Percentiles rank a stretch among this genome's conserved stretches.
These are phyloP conservation scores for Trebouxia gelatinosa DNA, from an alignment of 163 green algal species.

Conservation along the genomic window DNA sequence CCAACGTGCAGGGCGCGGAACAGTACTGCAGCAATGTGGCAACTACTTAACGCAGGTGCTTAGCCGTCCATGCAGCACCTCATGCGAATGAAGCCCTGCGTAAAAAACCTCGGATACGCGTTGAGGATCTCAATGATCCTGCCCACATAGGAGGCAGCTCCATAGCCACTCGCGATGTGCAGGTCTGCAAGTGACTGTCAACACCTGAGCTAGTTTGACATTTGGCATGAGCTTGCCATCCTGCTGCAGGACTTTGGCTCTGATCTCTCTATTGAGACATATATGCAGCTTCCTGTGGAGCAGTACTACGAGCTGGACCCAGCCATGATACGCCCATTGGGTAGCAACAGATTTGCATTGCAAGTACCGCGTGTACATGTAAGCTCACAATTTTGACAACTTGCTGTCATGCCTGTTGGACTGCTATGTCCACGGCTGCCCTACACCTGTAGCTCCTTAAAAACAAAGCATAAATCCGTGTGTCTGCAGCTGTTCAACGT, in stretches of 20 bases:
- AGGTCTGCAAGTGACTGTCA: constrained; percentile 3
- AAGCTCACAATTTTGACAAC: background rate
- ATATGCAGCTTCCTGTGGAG: constrained; percentile 71
- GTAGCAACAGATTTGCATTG: constrained; percentile 61
- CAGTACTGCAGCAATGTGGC: too few relatives aligned
- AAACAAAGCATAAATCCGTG: constrained; percentile 1
- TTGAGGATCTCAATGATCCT: constrained; percentile 36
- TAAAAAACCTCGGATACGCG: background rate
- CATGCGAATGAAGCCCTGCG: constrained; percentile 18
- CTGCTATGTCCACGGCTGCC: background rate
- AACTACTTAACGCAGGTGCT: too few relatives aligned
- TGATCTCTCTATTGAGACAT: constrained; percentile 48
- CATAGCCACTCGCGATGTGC: constrained; percentile 13
- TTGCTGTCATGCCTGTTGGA: background rate
- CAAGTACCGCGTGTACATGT: constrained; percentile 65
- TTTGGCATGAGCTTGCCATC: too few relatives aligned
- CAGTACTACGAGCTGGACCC: constrained; percentile 74
- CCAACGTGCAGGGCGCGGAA: too few relatives aligned
- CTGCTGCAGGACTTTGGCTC: constrained; percentile 38
- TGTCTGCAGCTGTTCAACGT: constrained; percentile 56
- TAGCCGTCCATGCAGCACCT: too few relatives aligned
- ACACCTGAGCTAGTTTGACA: background rate
- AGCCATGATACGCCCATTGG: constrained; percentile 63
- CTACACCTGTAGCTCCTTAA: background rate
- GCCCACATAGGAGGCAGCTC: constrained; percentile 44